Conservation (phyloP, 208 protist genomes). For the Herpetomonas muscarum region DNA sequence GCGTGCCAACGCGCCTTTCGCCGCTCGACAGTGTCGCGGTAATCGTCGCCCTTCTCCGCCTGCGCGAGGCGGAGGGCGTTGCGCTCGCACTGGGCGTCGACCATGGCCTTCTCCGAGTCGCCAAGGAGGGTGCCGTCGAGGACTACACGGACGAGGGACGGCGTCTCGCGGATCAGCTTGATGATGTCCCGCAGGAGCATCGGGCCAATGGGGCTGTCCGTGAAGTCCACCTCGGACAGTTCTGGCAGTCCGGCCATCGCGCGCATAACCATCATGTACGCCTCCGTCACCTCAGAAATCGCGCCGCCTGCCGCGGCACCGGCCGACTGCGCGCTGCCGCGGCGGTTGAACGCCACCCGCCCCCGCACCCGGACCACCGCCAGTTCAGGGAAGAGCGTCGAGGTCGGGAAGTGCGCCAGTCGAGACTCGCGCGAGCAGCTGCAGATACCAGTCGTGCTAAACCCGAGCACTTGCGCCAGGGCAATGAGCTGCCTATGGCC, state of each 20-base stretch:
- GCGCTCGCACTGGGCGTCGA: constrained; percentile 24
- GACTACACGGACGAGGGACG: constrained; percentile 27
- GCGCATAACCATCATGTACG: constrained; percentile 24
- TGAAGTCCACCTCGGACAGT: constrained; percentile 36
- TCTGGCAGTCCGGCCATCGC: constrained; percentile 35
- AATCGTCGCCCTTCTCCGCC: neutral
- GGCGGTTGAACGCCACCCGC: constrained; percentile 9
- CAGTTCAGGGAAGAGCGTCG: too few species aligned
- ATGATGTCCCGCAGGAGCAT: constrained; percentile 31
- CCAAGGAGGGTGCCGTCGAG: constrained; percentile 30
- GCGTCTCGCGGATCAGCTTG: constrained; percentile 32
- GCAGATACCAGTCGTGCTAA: too few species aligned
- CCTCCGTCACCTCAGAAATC: constrained; percentile 6
- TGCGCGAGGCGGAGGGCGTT: constrained; percentile 23
- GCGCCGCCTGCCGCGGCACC: too few species aligned
- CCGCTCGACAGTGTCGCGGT: too few species aligned
- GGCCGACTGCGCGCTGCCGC: neutral
- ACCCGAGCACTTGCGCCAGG: too few species aligned
- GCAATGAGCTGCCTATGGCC: too few species aligned
- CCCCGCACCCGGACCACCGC: too few species aligned
- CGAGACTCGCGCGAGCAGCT: too few species aligned
- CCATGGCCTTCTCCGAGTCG: constrained; percentile 16
- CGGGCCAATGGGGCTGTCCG: constrained; percentile 44
- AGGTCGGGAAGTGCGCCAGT: too few species aligned
- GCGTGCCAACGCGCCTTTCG: too few species aligned